A percentile compares a stretch with the other conserved stretches of the same genome.
Evolutionary conservation across 305 asterid species (phyloP).

Genomic region (Solanum hybrid): DNA sequence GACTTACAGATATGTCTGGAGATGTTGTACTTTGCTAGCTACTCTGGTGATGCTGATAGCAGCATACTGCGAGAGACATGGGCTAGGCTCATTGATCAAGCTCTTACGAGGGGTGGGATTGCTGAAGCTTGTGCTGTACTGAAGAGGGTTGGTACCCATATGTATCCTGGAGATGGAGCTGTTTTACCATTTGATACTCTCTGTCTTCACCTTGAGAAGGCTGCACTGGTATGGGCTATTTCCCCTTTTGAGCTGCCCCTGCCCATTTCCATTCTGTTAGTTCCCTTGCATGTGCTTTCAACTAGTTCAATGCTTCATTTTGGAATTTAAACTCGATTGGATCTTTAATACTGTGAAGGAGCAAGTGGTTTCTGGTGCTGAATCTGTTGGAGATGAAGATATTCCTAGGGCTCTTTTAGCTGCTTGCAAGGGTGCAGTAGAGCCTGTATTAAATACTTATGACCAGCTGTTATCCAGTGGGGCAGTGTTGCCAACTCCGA

Average conservation of each 20-base stretch:
- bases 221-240: conserved; percentile 56
- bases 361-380: conserved; percentile 58
- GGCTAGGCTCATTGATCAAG: conserved; percentile 93
- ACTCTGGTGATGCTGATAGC: conserved; percentile 89
- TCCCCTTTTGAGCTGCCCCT: background rate
- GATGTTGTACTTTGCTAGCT: conserved; percentile 95
- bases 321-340: background rate
- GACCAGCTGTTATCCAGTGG: conserved; percentile 76
- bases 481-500: conserved; percentile 62
- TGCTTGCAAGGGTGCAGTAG: conserved; percentile 83
- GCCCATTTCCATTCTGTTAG: background rate
- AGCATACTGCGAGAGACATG: conserved; percentile 86
- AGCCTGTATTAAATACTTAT: conserved; percentile 76
- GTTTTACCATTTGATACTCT: conserved; percentile 76
- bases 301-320: background rate
- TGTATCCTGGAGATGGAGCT: conserved; percentile 85
- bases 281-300: background rate
- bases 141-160: conserved; percentile 75
- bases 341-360: conserved; percentile 30
- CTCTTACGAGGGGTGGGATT: conserved; percentile 82
- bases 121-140: conserved; percentile 90
- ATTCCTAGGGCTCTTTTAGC: conserved; percentile 79
- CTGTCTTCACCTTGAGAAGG: conserved; percentile 89
- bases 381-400: conserved; percentile 86
- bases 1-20: conserved; percentile 67